phyloP scores from a whole-genome alignment of 495 filamentous ascomycete genomes.

The Podospora conica region DNA sequence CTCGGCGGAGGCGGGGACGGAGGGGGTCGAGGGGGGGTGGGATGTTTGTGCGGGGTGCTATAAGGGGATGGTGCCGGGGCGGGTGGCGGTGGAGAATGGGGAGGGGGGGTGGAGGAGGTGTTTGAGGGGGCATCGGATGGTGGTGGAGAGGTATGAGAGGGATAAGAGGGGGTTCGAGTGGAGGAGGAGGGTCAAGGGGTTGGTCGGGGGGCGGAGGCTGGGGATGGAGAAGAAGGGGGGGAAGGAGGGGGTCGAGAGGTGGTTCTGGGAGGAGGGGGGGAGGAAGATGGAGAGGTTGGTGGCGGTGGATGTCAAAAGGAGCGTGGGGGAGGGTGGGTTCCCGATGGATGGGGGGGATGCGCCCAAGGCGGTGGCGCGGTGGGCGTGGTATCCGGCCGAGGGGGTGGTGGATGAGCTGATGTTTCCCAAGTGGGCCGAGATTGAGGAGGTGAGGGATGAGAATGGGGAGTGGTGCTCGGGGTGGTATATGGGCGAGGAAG shows the following conservation, averaged over 20 bases:
- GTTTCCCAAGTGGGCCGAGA: conserved; percentile 77
- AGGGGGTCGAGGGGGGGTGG: conserved; percentile 49
- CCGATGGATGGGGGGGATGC: conserved; percentile 69
- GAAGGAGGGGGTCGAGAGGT: conserved; percentile 23
- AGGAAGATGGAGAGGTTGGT: conserved; percentile 26
- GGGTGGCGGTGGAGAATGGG: conserved; percentile 67
- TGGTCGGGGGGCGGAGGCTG: conserved; percentile 60
- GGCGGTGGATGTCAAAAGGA: conserved; percentile 29
- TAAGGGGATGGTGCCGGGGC: conserved; percentile 47
- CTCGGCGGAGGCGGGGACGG: conserved; percentile 5
- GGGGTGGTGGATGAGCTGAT: conserved; percentile 63
- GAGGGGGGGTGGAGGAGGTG: conserved; percentile 76
- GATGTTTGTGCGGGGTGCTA: conserved; percentile 80
- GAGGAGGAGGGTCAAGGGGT: conserved; percentile 47
- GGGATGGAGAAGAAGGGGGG: conserved; percentile 42
- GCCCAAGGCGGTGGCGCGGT: conserved; percentile 53
- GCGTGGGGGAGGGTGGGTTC: conserved; percentile 36
- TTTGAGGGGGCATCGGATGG: conserved; percentile 70
- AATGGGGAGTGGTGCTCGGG: conserved; percentile 87
- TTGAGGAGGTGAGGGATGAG: conserved; percentile 71
- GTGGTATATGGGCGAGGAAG: conserved; percentile 65
- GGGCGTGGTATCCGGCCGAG: conserved; percentile 64
- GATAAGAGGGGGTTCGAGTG: conserved; percentile 49
- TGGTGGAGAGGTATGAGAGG: conserved; percentile 63
- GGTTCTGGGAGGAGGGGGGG: conserved; percentile 18